Evolutionary conservation across 2,329 filamentous ascomycete species (phyloP).

Genomic region (Stachybotrys echinatus): DNA sequence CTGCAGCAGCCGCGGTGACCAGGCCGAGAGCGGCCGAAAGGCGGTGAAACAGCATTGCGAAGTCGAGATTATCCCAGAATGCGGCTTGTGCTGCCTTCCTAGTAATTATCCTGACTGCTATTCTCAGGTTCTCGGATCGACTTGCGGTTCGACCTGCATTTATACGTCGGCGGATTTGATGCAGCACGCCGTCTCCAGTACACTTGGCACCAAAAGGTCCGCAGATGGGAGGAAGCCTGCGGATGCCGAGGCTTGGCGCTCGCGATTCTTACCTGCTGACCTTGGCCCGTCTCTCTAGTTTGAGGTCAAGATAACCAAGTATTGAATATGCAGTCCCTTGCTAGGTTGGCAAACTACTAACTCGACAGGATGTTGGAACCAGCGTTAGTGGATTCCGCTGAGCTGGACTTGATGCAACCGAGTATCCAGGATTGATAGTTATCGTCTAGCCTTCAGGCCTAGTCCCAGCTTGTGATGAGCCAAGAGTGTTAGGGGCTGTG

Average conservation of each 20-base stretch:
- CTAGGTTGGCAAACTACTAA: neutral
- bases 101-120: neutral
- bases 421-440: no score
- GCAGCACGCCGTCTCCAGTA: no score
- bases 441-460: no score
- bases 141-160: no score
- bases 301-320: neutral
- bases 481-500: no score
- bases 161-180: no score
- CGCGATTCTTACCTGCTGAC: neutral
- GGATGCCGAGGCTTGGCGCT: neutral
- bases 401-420: no score
- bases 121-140: neutral
- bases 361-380: neutral
- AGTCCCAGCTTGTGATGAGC: no score
- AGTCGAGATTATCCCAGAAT: neutral
- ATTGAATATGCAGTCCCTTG: neutral
- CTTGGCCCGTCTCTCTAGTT: no score
- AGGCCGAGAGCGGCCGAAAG: constrained; percentile 10
- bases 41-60: constrained; percentile 7
- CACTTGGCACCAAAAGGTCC: no score
- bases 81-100: no score
- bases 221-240: no score
- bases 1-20: neutral
- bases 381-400: neutral